Percentiles rank a stretch among this genome's conserved stretches.
Evolutionary conservation across 129 eudicot genomes (phyloP).

Genomic region (Helichrysum umbraculigerum): DNA sequence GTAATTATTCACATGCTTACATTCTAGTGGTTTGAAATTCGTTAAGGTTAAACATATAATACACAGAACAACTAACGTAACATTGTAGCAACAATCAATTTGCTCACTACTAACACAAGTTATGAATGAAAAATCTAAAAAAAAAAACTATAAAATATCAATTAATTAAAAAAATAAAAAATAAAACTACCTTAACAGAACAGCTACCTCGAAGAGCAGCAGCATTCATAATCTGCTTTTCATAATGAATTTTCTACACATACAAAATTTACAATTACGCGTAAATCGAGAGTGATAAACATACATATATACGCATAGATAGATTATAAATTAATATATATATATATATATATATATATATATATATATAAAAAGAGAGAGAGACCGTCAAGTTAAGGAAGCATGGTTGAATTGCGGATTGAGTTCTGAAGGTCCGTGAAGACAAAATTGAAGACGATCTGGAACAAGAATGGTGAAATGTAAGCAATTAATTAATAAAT

Average conservation of each 20-base stretch:
- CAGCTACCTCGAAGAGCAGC: slow-evolving; percentile 29
- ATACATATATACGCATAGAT: background rate
- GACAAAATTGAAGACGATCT: slow-evolving; percentile 51
- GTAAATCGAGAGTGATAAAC: slow-evolving; percentile 14
- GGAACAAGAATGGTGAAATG: slow-evolving; percentile 2
- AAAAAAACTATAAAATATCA: too few relatives aligned
- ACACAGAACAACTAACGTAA: background rate
- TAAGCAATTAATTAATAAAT: background rate
- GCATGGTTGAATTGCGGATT: slow-evolving; percentile 36
- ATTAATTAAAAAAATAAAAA: background rate
- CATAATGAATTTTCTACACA: slow-evolving; percentile 12
- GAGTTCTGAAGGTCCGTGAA: slow-evolving; percentile 37
- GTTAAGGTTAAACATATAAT: background rate
- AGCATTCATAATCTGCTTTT: slow-evolving; percentile 36
- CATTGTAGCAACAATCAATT: background rate
- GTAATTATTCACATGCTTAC: background rate
- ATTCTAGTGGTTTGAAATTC: background rate
- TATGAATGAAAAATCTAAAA: background rate
- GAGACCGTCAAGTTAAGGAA: slow-evolving; percentile 41
- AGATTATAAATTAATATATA: background rate
- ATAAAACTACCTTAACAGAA: slow-evolving; percentile 40
- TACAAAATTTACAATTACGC: slow-evolving; percentile 1
- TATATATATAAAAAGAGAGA: background rate
- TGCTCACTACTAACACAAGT: background rate
- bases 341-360: background rate